Conservation (phyloP, 2,329 filamentous ascomycete genomes). For the Arthrinium phaeospermum region DNA sequence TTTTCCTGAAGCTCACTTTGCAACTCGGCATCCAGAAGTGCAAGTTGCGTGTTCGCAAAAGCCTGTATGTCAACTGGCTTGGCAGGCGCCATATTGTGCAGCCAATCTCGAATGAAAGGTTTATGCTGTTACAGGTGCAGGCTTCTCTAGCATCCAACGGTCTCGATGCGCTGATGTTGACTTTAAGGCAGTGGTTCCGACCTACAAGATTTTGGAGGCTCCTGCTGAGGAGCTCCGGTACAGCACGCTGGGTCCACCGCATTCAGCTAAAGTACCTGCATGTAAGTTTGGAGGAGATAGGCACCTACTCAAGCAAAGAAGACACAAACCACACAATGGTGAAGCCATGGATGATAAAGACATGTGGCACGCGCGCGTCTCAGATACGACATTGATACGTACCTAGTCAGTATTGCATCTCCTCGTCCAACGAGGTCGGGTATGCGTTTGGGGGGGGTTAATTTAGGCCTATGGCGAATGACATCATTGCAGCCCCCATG, state of each 20-base stretch:
- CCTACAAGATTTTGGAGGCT: constrained; percentile 8
- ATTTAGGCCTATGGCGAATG: background rate
- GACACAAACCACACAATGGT: background rate
- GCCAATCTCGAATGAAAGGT: background rate
- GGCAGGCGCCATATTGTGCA: constrained; percentile 41
- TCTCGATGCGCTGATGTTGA: background rate
- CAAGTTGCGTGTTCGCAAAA: constrained; percentile 75
- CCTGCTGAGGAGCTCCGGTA: background rate
- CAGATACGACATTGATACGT: background rate
- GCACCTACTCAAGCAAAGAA: too few relatives aligned
- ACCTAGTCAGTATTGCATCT: background rate
- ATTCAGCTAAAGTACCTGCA: background rate
- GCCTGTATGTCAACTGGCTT: constrained; percentile 64
- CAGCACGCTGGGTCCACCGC: background rate
- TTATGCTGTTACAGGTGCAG: background rate
- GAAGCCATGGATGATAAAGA: background rate
- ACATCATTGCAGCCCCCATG: background rate
- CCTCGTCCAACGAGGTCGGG: background rate
- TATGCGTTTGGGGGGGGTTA: too few relatives aligned
- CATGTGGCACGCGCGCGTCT: background rate
- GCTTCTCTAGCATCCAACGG: background rate
- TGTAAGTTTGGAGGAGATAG: background rate
- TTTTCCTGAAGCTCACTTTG: constrained; percentile 75
- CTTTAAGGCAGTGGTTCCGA: background rate
- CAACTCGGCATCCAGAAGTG: constrained; percentile 73